phyloP scores from a whole-genome alignment of 805 yeast genomes.

The Wickerhamiella cacticola region DNA sequence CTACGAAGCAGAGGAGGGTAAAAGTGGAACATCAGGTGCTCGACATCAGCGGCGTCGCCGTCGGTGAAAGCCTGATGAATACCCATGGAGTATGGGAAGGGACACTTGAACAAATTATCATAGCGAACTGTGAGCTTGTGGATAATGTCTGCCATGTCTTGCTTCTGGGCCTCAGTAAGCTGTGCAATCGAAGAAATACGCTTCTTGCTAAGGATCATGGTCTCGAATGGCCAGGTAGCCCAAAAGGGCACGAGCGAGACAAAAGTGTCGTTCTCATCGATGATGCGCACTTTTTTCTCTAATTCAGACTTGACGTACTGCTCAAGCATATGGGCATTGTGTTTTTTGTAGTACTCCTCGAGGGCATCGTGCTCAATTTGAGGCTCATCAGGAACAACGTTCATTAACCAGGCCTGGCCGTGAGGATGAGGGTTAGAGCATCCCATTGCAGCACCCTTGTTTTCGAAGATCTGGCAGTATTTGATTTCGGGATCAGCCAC shows the following conservation, averaged over 20 bases:
- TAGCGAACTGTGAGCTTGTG: slow-evolving; percentile 47
- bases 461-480: slow-evolving; percentile 63
- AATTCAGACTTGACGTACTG: slow-evolving; percentile 52
- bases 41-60: slow-evolving; percentile 30
- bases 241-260: slow-evolving; percentile 64
- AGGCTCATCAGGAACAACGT: slow-evolving; percentile 54
- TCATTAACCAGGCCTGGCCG: slow-evolving; percentile 71
- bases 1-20: slow-evolving; percentile 66
- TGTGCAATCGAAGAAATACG: slow-evolving; percentile 39
- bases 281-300: slow-evolving; percentile 33
- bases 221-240: slow-evolving; percentile 78
- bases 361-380: slow-evolving; percentile 43
- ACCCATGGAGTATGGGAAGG: slow-evolving; percentile 75
- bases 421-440: slow-evolving; percentile 76
- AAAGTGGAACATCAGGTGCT: slow-evolving; percentile 61
- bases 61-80: slow-evolving; percentile 61
- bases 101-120: slow-evolving; percentile 56
- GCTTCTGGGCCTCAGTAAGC: slow-evolving; percentile 33
- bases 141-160: slow-evolving; percentile 45
- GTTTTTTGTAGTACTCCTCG: slow-evolving; percentile 34
- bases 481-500: slow-evolving; percentile 32
- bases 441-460: slow-evolving; percentile 71
- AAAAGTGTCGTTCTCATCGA: slow-evolving; percentile 49
- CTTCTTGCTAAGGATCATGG: slow-evolving; percentile 46
- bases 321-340: slow-evolving; percentile 41